Base-by-base conservation (phyloP, 2,329 filamentous ascomycete species). In the Berkeleyomyces rouxiae region DNA sequence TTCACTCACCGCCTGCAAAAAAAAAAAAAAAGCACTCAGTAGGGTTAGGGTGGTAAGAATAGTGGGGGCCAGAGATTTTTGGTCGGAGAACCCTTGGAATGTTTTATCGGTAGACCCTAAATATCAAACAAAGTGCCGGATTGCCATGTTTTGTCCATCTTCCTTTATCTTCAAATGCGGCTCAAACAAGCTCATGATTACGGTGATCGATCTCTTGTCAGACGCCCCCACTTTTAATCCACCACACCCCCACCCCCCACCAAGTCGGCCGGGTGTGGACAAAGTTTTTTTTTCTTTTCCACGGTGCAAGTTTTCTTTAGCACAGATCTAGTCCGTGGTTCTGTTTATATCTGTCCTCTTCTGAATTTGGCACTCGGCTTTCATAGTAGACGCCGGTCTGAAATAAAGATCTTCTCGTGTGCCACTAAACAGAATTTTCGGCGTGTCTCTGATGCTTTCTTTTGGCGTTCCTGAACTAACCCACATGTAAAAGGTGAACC, bases 121-220 rank as follows among this genome's bases (percentile, higher is more conserved):
- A n/a, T n/a, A n/a, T n/a, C 47, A 10, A 10, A 43, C 13, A 10
- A 7, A 43, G n/a, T 9, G 4, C 16, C 1, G n/a, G 13, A n/a
- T 47, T 7, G 16, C 46, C n/a, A 11, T 9, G 4, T 57, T 55
- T 36, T 37, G 44, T 36, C 23, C 42, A 53, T 61, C 59, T 60
- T 60, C 31, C n/a, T 23, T 39, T 36, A 40, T 47, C 39, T 61
- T 40, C 33, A 3, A 11, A 39, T 61, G 47, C 47, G 59, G 59
- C 59, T 55, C 39, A 61, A 40, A 61, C 37, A 55, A 61, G 59
- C 46, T 61, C 59, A 53, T 49, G 39, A 42, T 31, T 43, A 31
- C 46, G 6, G 10, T 51, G 47, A 51, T 51, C 47, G 47, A 51
- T 23, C 36, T 53, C 36, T 53, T 33, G 49, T 53, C 49, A 36